These are phyloP conservation scores for Plasmodium gaboni DNA, from an alignment of 169 alveolate genomes.

Conservation along the genomic window DNA sequence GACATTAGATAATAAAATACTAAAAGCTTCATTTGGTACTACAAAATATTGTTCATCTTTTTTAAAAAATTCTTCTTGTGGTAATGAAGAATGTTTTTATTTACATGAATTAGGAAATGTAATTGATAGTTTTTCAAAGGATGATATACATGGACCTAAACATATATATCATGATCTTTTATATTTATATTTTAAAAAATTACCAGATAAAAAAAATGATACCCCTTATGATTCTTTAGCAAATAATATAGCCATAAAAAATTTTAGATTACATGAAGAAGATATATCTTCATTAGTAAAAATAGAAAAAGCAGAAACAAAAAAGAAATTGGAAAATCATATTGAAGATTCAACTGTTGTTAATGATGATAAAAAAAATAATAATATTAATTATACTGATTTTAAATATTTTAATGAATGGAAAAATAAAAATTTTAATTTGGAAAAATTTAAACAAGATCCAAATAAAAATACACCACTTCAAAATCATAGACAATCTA, in stretches of 20 bases:
- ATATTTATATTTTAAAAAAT: constrained; percentile 65
- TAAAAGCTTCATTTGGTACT: constrained; percentile 95
- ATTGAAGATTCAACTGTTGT: constrained; percentile 3
- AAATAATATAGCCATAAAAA: background rate
- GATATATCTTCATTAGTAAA: background rate
- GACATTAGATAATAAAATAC: constrained; percentile 89
- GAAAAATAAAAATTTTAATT: constrained; percentile 22
- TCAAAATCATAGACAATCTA: constrained; percentile 8
- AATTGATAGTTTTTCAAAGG: constrained; percentile 84
- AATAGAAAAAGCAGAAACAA: background rate
- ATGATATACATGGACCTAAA: constrained; percentile 76
- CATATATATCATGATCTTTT: constrained; percentile 75
- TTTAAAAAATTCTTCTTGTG: constrained; percentile 90
- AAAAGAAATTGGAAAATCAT: constrained; percentile 2
- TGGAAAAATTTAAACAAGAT: background rate
- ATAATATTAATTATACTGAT: background rate
- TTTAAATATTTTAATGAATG: constrained; percentile 18
- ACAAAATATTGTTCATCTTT: constrained; percentile 94
- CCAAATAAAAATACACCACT: constrained; percentile 11
- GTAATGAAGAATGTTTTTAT: constrained; percentile 93
- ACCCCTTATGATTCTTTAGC: background rate
- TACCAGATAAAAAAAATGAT: constrained; percentile 33
- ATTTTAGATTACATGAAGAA: background rate
- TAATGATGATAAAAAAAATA: background rate
- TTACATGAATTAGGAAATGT: constrained; percentile 92